Base-by-base conservation (phyloP, 2,329 filamentous ascomycete species). In the Ophiocordyceps sinensis region DNA sequence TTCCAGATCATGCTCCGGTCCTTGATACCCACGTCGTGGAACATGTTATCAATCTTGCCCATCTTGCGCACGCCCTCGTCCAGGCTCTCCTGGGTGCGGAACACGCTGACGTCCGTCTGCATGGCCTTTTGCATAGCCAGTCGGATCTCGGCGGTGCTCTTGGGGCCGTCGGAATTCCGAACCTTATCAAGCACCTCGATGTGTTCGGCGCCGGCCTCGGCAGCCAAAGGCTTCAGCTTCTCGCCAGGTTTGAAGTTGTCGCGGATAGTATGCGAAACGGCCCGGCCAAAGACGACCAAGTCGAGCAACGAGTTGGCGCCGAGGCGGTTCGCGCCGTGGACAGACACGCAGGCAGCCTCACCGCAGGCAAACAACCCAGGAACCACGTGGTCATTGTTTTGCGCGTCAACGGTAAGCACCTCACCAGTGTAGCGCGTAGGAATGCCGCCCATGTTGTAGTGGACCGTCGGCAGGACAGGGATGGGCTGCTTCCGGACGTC, bases 1-100 rank as follows among this genome's bases (percentile, higher is more conserved):
- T 96, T 96, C 89, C 89, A 96, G 71, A 96, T 96, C 89, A 96
- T 95, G 75, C 85, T 93, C 65, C 91, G 84, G 66, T 96, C 89
- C 77, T 94, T 94, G 69, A 85, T 95, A 57, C 86, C 85, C 53
- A 96, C 82, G 58, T 95, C 73, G 53, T 72, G 66, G 68, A 83
- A 96, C 55, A 71, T 74, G 53, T 75, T 65, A 62, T 96, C 89
- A 53, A 96, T 85, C 52, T 86, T 79, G 49, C 68, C 78, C 63
- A 96, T 91, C 71, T 80, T 88, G 65, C 73, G 70, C 47, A 94
- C 88, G 76, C 89, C 89, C 66, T 95, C 85, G 52, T 95, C 86
- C 62, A 96, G 76, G 51, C 79, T 86, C 65, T 94, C 83, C 57
- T 96, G 87, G 36, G 85, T 94, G 61, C 89, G 77, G 84, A 96